Percentiles rank a stretch among this genome's conserved stretches.
Evolutionary conservation across 768 basidiomycete genomes (phyloP).

Genomic region (Naganishia onofrii): DNA sequence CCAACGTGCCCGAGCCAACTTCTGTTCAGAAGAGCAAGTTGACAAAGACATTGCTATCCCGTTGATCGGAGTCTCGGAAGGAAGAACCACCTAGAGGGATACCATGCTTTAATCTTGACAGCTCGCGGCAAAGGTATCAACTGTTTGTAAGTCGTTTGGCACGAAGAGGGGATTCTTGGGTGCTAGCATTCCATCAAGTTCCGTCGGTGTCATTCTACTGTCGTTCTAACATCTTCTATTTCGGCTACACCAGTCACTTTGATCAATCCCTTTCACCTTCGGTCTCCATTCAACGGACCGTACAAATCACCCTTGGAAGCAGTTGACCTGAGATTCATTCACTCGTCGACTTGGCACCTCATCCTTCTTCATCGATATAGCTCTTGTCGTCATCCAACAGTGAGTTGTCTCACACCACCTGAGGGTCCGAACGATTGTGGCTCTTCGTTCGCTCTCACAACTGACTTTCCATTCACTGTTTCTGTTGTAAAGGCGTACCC

Average conservation of each 20-base stretch:
- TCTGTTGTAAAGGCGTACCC: too few relatives aligned
- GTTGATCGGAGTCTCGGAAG: constrained; percentile 1
- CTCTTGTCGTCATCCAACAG: neutral
- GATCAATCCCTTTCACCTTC: neutral
- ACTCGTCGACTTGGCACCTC: neutral
- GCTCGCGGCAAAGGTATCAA: neutral
- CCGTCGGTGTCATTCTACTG: neutral
- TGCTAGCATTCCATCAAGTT: neutral
- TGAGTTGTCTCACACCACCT: neutral
- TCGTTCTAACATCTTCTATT: neutral
- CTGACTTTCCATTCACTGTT: too few relatives aligned
- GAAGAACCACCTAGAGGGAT: neutral
- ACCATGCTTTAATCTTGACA: neutral
- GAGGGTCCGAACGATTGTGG: too few relatives aligned
- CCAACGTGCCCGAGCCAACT: constrained; percentile 63
- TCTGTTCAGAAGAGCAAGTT: constrained; percentile 83
- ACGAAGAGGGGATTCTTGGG: too few relatives aligned
- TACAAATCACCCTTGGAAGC: neutral
- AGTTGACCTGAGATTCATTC: constrained; percentile 6
- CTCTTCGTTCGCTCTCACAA: too few relatives aligned
- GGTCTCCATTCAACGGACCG: neutral
- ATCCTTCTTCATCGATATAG: neutral
- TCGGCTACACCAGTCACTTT: neutral
- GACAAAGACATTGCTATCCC: constrained; percentile 5
- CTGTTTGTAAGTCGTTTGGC: neutral